These are phyloP conservation scores for Fusarium virguliforme DNA, from an alignment of 2,329 filamentous ascomycete species.

Conservation along the genomic window DNA sequence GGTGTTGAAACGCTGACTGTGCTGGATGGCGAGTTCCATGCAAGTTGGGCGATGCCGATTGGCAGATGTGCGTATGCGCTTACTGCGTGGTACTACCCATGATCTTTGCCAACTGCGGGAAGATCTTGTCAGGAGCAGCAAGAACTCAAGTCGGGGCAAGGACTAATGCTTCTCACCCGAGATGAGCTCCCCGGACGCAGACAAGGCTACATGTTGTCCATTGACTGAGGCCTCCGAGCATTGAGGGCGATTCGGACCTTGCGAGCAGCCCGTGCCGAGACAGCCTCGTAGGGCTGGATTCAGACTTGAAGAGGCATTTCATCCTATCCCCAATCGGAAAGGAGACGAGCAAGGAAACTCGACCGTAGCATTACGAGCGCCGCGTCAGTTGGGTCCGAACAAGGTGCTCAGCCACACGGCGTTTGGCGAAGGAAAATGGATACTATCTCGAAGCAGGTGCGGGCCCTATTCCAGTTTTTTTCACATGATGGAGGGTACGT, in stretches of 20 bases:
- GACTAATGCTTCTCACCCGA: too few relatives aligned
- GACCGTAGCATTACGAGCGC: conserved; percentile 2
- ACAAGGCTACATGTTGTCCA: not conserved
- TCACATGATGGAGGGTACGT: not conserved
- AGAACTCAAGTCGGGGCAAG: not conserved
- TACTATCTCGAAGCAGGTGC: conserved; percentile 2
- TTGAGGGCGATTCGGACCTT: not conserved
- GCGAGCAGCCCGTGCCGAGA: not conserved
- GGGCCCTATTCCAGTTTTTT: conserved; percentile 1
- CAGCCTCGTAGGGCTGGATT: conserved; percentile 33
- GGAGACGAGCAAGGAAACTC: not conserved
- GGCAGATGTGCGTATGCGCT: conserved; percentile 6
- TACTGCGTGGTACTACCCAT: not conserved
- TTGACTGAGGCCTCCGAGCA: conserved; percentile 23
- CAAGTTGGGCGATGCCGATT: not conserved
- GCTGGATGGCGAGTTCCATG: conserved; percentile 1
- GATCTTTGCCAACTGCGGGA: not conserved
- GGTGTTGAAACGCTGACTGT: conserved; percentile 9
- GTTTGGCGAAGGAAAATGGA: not conserved
- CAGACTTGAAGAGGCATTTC: conserved; percentile 27
- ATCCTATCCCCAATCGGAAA: conserved; percentile 18
- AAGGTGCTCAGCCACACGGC: conserved; percentile 20
- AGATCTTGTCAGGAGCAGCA: conserved; percentile 1
- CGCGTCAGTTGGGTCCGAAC: not conserved
- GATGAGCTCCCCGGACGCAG: not conserved